phyloP scores from a whole-genome alignment of 352 stramenopile species.

The Globisporangium perplexum region DNA sequence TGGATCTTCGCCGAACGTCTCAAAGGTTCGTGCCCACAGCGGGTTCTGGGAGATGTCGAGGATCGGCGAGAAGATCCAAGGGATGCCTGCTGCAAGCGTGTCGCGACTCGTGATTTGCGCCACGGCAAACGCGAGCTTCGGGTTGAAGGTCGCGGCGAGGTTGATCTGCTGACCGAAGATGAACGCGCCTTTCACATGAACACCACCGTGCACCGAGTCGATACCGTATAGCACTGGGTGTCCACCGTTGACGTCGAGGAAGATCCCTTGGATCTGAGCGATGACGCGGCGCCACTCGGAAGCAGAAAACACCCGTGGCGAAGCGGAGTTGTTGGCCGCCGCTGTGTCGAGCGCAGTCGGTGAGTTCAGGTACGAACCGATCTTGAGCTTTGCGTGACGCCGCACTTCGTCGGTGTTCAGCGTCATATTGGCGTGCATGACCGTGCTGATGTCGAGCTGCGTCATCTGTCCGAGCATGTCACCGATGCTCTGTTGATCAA shows the following conservation, averaged over 20 bases:
- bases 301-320: conserved; percentile 34
- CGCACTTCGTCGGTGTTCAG: conserved; percentile 59
- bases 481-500: conserved; percentile 15
- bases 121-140: conserved; percentile 55
- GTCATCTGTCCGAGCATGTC: conserved; percentile 88
- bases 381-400: conserved; percentile 65
- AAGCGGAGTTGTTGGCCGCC: conserved; percentile 13
- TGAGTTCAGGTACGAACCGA: conserved; percentile 89
- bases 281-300: conserved; percentile 70
- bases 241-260: conserved; percentile 43
- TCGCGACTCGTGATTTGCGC: conserved; percentile 76
- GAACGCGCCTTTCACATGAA: conserved; percentile 75
- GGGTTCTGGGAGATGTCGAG: conserved; percentile 85
- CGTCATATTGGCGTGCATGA: conserved; percentile 59
- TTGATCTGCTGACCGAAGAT: conserved; percentile 90
- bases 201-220: conserved; percentile 90
- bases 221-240: conserved; percentile 84
- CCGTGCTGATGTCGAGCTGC: conserved; percentile 84
- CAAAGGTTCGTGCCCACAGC: conserved; percentile 86
- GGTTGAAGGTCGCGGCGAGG: conserved; percentile 85
- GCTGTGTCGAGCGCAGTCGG: conserved; percentile 32
- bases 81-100: conserved; percentile 81
- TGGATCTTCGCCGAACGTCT: conserved; percentile 94
- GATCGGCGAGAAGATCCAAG: conserved; percentile 90
- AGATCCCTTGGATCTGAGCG: conserved; percentile 73